Evolutionary conservation across 352 stramenopile species (phyloP).

Genomic region (Phytophthora fragariaefolia): DNA sequence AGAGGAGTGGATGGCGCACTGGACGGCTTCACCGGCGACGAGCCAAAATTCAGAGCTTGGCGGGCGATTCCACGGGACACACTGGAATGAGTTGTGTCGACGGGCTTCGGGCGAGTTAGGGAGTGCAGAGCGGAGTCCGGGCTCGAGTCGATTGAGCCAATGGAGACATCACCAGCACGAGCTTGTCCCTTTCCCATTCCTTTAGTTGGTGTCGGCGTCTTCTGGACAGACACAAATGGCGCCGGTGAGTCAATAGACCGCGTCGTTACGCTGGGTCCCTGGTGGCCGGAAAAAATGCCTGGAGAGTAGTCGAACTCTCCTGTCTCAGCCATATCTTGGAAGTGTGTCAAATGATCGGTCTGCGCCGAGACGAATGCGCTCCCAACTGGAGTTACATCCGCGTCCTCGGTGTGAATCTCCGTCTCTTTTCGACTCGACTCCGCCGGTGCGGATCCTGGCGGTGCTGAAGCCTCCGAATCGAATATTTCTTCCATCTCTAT

Average conservation of each 20-base stretch:
- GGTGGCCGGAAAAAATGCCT: conserved; percentile 72
- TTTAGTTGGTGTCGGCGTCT: conserved; percentile 31
- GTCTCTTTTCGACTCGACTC: conserved; percentile 5
- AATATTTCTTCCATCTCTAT: conserved; percentile 53
- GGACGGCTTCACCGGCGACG: conserved; percentile 36
- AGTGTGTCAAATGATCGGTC: conserved; percentile 33
- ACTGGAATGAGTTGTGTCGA: conserved; percentile 19
- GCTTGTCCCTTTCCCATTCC: conserved; percentile 23
- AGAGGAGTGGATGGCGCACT: conserved; percentile 30
- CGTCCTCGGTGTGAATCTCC: conserved; percentile 14
- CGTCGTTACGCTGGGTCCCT: conserved; percentile 43
- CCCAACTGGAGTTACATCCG: conserved; percentile 6
- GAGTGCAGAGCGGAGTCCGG: conserved; percentile 38
- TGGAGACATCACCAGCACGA: conserved; percentile 27
- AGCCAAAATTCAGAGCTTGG: conserved; percentile 60
- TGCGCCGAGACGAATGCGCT: conserved; percentile 29
- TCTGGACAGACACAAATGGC: conserved; percentile 4
- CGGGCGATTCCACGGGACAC: conserved; percentile 37
- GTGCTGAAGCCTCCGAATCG: conserved; percentile 14
- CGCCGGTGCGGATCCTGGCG: conserved; percentile 9
- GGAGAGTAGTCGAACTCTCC: conserved; percentile 57
- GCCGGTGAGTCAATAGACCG: conserved; percentile 25
- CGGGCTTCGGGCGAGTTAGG: conserved; percentile 50
- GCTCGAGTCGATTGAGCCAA: conserved; percentile 60
- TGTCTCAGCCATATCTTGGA: conserved; percentile 31